Evolutionary conservation across 345 rosid genomes (phyloP).

Genomic region (Eucalyptus coolabah): DNA sequence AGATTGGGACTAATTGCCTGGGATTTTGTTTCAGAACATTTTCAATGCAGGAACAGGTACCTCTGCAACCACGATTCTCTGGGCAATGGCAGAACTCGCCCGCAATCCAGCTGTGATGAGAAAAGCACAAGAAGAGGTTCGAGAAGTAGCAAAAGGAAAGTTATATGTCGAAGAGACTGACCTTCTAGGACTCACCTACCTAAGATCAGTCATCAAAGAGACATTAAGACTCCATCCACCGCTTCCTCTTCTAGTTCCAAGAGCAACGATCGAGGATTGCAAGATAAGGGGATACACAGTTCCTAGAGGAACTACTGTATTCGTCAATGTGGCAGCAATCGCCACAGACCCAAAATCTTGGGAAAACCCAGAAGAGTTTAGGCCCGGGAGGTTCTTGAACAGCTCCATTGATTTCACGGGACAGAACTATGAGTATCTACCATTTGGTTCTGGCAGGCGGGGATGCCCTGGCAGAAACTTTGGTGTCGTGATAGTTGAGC

Average conservation of each 20-base stretch:
- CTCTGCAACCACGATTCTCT: conserved; percentile 6
- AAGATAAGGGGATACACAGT: conserved; percentile 13
- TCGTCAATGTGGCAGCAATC: conserved; percentile 10
- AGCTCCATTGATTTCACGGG: conserved; percentile 35
- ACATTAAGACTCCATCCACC: conserved; percentile 27
- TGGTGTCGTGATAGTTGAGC: conserved; percentile 17
- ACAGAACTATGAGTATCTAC: conserved; percentile 28
- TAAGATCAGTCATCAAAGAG: conserved; percentile 16
- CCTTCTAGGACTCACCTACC: conserved; percentile 7
- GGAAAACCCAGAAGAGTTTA: conserved; percentile 21
- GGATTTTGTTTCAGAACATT: conserved; percentile 11
- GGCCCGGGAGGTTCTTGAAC: conserved; percentile 27
- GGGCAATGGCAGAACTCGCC: conserved; percentile 27
- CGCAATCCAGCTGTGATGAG: conserved; percentile 14
- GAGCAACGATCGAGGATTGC: conserved; percentile 18
- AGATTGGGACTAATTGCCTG: neutral
- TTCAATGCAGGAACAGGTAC: conserved; percentile 39
- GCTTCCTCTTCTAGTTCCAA: conserved; percentile 15
- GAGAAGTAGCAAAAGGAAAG: conserved; percentile 5
- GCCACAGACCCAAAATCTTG: conserved; percentile 11
- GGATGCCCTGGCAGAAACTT: conserved; percentile 48
- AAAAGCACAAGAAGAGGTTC: conserved; percentile 16
- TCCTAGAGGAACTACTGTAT: conserved; percentile 20
- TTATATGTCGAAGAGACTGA: conserved; percentile 9
- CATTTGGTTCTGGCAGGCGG: conserved; percentile 58